Evolutionary conservation across 768 basidiomycete genomes (phyloP).

Genomic region (Favolaschia claudopus): DNA sequence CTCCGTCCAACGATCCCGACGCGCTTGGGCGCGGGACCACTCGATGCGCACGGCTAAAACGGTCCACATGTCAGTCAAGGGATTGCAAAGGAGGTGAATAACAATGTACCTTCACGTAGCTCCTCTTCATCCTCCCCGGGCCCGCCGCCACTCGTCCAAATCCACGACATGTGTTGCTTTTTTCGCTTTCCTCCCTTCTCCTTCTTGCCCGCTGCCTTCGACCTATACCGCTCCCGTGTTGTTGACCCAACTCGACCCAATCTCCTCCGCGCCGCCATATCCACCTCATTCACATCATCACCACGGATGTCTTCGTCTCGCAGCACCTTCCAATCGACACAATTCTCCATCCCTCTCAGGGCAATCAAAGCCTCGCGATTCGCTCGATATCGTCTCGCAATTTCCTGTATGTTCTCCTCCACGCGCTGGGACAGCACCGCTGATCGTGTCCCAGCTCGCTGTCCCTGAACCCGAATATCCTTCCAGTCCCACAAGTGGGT

Average conservation of each 20-base stretch:
- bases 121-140: conserved; percentile 4
- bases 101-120: conserved; percentile 13
- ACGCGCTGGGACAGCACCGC: background rate
- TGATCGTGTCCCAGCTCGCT: conserved; percentile 10
- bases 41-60: no score
- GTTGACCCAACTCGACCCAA: background rate
- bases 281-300: background rate
- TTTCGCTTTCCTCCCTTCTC: background rate
- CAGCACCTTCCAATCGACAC: background rate
- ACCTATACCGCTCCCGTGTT: no score
- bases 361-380: background rate
- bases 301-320: background rate
- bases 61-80: no score
- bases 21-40: no score
- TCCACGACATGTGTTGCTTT: conserved; percentile 17
- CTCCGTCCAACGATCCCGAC: no score
- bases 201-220: background rate
- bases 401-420: background rate
- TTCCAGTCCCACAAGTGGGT: no score
- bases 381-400: background rate
- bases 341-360: background rate
- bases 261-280: background rate
- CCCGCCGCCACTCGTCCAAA: conserved; percentile 8
- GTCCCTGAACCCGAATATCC: background rate
- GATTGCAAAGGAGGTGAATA: no score